These are phyloP conservation scores for Ustilago crameri DNA, from an alignment of 1,284 basidiomycete species.

Conservation along the genomic window DNA sequence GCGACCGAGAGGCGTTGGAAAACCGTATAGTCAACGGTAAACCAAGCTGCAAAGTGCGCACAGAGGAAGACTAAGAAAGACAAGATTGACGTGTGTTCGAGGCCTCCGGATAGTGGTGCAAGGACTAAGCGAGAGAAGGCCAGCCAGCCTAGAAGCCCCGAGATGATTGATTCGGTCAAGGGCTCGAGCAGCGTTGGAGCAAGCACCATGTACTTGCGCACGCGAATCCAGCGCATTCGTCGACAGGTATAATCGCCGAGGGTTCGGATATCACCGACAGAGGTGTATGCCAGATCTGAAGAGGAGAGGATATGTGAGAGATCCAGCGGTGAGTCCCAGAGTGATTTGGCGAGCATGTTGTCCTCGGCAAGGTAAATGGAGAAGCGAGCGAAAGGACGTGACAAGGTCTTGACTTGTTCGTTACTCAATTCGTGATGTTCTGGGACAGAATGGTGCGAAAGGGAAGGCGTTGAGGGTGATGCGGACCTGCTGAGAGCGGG, in stretches of 20 bases:
- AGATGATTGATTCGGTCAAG: conserved; percentile 64
- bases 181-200: conserved; percentile 64
- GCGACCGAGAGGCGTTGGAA: conserved; percentile 35
- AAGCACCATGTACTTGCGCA: conserved; percentile 65
- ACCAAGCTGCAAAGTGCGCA: conserved; percentile 47
- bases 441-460: not conserved
- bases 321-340: conserved; percentile 57
- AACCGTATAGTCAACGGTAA: conserved; percentile 30
- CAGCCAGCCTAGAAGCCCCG: conserved; percentile 56
- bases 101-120: not conserved
- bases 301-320: conserved; percentile 58
- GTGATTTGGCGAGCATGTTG: conserved; percentile 66
- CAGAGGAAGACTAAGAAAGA: conserved; percentile 19
- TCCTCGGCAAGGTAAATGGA: conserved; percentile 67
- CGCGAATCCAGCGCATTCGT: conserved; percentile 67
- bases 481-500: conserved; percentile 9
- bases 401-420: conserved; percentile 29
- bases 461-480: conserved; percentile 4
- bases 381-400: conserved; percentile 63
- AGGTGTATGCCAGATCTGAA: conserved; percentile 60
- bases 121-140: conserved; percentile 43
- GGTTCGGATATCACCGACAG: conserved; percentile 65
- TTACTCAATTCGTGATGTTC: conserved; percentile 12
- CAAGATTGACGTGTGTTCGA: conserved; percentile 6
- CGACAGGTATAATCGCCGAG: conserved; percentile 60